Evolutionary conservation across 1,139 yeast genomes (phyloP), one percentile per base, ranked within the genome.

Genomic region (Pichia sp.): DNA sequence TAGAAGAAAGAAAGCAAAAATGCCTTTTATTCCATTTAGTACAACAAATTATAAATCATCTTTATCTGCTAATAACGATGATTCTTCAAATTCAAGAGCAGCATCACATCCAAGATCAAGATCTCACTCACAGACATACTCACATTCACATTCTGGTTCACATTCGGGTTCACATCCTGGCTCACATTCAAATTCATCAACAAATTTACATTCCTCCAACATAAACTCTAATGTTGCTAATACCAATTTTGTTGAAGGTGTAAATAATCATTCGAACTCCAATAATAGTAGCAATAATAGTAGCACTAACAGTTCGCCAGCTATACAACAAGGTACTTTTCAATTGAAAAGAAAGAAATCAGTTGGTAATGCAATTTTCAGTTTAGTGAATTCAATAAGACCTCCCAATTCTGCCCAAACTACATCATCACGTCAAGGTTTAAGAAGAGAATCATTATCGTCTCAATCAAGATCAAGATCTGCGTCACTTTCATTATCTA

Each of bases 301-400:
- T 32, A 44, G 50, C 25, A 33, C 37, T 6, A 39, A 27, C 10
- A 44, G 34, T 34, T 44, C 45, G n/a, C 47, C 50, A 18, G 32
- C 34, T 6, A 5, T 37, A 30, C 50, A 40, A 26, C 50, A 47
- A 36, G 46, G 46, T 3, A 26, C 30, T 18, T 44, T 33, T 9
- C 39, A 38, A n/a, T 26, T 58, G 6, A 55, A 59, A 30, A 50
- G 61, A 43, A 60, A 58, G 45, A 54, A 56, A 1, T 58, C 62
- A 27, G 59, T 60, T 27, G 54, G 61, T 6, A 59, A 57, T 44
- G 55, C 59, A 9, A 46, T 60, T 10, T 48, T 57, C 4, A 57
- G 39, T 34, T 49, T 60, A 27, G 60, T 60, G 18, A 56, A 56
- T 40, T 55, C 61, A 5, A 61, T 60, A 11, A 55, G 64, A 42